Evolutionary conservation across 192 early-diverging fungal genomes (phyloP), one percentile per base, ranked within the genome.

Genomic region (Backusella luteola): DNA sequence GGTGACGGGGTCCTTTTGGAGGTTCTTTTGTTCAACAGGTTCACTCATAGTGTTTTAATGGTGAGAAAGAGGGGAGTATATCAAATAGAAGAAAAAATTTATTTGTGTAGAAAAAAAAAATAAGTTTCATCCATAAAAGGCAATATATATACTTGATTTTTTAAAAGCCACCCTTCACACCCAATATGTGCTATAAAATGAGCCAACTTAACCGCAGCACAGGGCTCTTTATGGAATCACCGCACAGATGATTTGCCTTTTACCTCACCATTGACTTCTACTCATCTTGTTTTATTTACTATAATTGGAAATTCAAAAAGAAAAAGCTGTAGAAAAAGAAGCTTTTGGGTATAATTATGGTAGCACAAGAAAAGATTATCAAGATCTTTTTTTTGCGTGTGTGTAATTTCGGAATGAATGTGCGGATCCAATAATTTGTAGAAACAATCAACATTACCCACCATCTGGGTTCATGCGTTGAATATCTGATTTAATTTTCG

Each of bases 1-100:
- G 34, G 97, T 98, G 41, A 90, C 92, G 75, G 89, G 87, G 79
- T 99, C 97, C 77, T 87, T 76, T 81, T 91, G 82, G 73, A 86
- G 86, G 79, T 93, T 93, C 53, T 83, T 69, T 17, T 76, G 70
- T 26, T 49, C 70, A 71, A 71, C 70, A 17, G 26, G 41, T 46
- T 49, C 44, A 49, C 42, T 49, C 70, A 71, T 71, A 14, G 14
- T 69, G 38, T 69, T 63, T 23, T 26, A 63, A 63, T 63, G 12
- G 23, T 4, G 56, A 49, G 19, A 19, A 6, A 49, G 9, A 63
- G 38, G 38, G 11, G 9, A 29, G 26, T 59, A 59, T 59, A 59
- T 15, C 23, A 59, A 56, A 23, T 11, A n/a, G 26, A 11, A 26
- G 21, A 59, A 59, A 59, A 59, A 59, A 59, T 59, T 59, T 59